Conservation (phyloP, 306 rosid species). For the Cercis canadensis region DNA sequence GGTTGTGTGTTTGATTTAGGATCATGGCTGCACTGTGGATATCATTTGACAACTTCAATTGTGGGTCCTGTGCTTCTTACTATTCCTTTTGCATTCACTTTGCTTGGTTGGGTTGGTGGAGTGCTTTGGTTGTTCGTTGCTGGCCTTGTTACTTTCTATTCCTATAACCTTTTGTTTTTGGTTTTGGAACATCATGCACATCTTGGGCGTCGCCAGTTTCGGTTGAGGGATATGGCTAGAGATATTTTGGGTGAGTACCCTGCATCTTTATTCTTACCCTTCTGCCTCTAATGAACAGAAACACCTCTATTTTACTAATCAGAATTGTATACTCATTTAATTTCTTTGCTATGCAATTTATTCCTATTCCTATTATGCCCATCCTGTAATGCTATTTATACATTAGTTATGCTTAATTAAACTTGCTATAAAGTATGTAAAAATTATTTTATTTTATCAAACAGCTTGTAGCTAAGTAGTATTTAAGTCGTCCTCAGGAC, state of each 20-base stretch:
- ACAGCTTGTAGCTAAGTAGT: too few species aligned
- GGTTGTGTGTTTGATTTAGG: slow-evolving; percentile 45
- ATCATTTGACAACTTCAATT: slow-evolving; percentile 83
- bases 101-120: slow-evolving; percentile 87
- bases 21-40: slow-evolving; percentile 89
- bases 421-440: too few species aligned
- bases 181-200: slow-evolving; percentile 78
- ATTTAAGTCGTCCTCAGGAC: too few species aligned
- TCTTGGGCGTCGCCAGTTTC: slow-evolving; percentile 73
- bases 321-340: too few species aligned
- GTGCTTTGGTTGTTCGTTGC: slow-evolving; percentile 58
- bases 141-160: slow-evolving; percentile 65
- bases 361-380: too few species aligned
- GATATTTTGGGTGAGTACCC: slow-evolving; percentile 59
- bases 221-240: slow-evolving; percentile 74
- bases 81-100: slow-evolving; percentile 64
- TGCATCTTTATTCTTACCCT: too few species aligned
- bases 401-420: too few species aligned
- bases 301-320: too few species aligned
- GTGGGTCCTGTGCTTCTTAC: slow-evolving; percentile 71
- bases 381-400: too few species aligned
- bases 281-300: too few species aligned
- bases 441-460: too few species aligned
- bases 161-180: slow-evolving; percentile 73
- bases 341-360: too few species aligned